phyloP scores from a whole-genome alignment of 805 yeast species.

The Cyberlindnera veronae region DNA sequence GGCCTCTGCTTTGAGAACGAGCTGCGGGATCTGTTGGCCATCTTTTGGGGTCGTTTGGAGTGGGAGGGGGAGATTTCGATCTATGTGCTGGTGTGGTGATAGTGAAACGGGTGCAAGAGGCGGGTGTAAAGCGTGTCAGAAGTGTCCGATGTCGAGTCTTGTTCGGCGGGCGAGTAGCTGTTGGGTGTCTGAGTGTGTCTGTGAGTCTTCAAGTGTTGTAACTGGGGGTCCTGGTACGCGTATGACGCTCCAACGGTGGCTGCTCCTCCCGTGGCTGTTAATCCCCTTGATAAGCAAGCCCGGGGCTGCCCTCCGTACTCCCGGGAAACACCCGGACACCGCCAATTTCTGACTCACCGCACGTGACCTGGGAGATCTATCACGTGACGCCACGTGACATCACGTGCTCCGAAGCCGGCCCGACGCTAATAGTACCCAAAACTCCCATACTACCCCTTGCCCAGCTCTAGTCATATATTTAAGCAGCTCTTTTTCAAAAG shows the following conservation, averaged over 20 bases:
- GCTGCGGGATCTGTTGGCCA: conserved; percentile 7
- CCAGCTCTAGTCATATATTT: too few relatives aligned
- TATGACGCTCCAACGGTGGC: too few relatives aligned
- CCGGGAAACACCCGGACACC: background rate
- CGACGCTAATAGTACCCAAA: too few relatives aligned
- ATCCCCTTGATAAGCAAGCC: background rate
- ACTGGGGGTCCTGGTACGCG: background rate
- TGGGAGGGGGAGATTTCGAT: background rate
- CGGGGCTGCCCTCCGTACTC: too few relatives aligned
- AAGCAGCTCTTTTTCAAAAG: conserved; percentile 13
- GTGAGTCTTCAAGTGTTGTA: background rate
- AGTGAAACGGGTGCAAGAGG: background rate
- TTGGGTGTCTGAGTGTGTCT: background rate
- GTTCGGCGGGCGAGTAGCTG: too few relatives aligned
- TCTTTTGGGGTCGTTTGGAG: background rate
- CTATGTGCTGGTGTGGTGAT: too few relatives aligned
- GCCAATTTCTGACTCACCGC: background rate
- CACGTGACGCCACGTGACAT: too few relatives aligned
- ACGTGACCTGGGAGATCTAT: too few relatives aligned
- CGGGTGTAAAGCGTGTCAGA: background rate
- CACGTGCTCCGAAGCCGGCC: too few relatives aligned
- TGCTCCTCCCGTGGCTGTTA: background rate
- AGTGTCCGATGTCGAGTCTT: too few relatives aligned
- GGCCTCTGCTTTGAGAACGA: conserved; percentile 14
- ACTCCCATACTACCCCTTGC: too few relatives aligned